Conservation (phyloP, 2,329 filamentous ascomycete genomes). For the Cladorrhinum sp. region DNA sequence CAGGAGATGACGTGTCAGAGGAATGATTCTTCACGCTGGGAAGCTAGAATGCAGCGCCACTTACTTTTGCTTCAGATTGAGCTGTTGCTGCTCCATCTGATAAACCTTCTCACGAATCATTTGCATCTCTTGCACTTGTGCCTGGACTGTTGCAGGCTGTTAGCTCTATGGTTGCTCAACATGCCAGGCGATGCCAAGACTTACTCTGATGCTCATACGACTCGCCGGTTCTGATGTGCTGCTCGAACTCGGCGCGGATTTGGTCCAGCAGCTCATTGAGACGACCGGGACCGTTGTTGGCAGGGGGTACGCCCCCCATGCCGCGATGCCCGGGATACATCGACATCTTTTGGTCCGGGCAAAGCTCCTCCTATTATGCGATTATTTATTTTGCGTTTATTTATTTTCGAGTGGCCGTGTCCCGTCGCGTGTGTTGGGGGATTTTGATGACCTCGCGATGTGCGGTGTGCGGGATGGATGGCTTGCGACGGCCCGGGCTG, state of each 20-base stretch:
- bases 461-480: not conserved
- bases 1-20: slow-evolving; percentile 10
- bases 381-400: not conserved
- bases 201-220: slow-evolving; percentile 92
- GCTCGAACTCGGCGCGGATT: slow-evolving; percentile 87
- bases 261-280: slow-evolving; percentile 90
- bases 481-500: not conserved
- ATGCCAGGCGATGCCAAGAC: slow-evolving; percentile 39
- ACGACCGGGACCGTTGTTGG: slow-evolving; percentile 54
- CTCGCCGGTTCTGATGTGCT: slow-evolving; percentile 73
- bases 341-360: slow-evolving; percentile 47
- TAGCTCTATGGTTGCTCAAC: slow-evolving; percentile 8
- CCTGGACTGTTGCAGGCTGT: slow-evolving; percentile 60
- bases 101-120: slow-evolving; percentile 92
- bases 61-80: slow-evolving; percentile 88
- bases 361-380: not conserved
- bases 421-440: not conserved
- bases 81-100: slow-evolving; percentile 84
- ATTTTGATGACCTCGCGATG: slow-evolving; percentile 6
- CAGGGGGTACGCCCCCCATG: slow-evolving; percentile 67
- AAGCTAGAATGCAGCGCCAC: slow-evolving; percentile 32
- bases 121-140: slow-evolving; percentile 92
- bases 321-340: slow-evolving; percentile 90
- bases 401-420: not conserved
- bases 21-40: slow-evolving; percentile 11